These are phyloP conservation scores for Scutellaria barbata DNA, from an alignment of 257 asterid genomes.

Conservation along the genomic window DNA sequence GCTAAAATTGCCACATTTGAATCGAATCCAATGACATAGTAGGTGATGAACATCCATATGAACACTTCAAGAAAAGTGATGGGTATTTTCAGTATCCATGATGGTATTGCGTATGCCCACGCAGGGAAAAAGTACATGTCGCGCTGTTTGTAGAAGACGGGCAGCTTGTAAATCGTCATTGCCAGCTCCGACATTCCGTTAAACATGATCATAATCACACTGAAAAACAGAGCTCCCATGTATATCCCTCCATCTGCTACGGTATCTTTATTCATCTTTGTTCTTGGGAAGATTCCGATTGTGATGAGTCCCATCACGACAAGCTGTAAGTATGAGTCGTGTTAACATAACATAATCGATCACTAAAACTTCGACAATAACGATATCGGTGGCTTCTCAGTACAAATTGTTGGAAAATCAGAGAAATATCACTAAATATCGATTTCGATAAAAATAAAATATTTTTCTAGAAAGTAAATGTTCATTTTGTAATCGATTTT, in stretches of 20 bases:
- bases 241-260: slow-evolving; percentile 54
- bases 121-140: slow-evolving; percentile 62
- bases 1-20: slow-evolving; percentile 53
- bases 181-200: slow-evolving; percentile 64
- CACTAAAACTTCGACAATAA: too few relatives aligned
- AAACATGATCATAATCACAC: slow-evolving; percentile 52
- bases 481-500: too few relatives aligned
- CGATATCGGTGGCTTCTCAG: too few relatives aligned
- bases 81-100: slow-evolving; percentile 67
- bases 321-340: slow-evolving; percentile 6
- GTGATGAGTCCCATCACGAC: slow-evolving; percentile 41
- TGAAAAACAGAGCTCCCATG: slow-evolving; percentile 57
- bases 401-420: too few relatives aligned
- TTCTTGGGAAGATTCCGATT: slow-evolving; percentile 60
- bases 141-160: slow-evolving; percentile 70
- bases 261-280: slow-evolving; percentile 46
- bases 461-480: too few relatives aligned
- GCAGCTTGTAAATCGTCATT: slow-evolving; percentile 64
- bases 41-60: slow-evolving; percentile 61
- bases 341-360: too few relatives aligned
- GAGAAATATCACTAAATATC: too few relatives aligned
- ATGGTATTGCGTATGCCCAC: slow-evolving; percentile 67
- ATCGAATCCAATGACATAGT: slow-evolving; percentile 71
- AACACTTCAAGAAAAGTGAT: slow-evolving; percentile 53
- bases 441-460: too few relatives aligned